phyloP scores from a whole-genome alignment of 2,329 filamentous ascomycete genomes.

The Nannizzia gypsea region DNA sequence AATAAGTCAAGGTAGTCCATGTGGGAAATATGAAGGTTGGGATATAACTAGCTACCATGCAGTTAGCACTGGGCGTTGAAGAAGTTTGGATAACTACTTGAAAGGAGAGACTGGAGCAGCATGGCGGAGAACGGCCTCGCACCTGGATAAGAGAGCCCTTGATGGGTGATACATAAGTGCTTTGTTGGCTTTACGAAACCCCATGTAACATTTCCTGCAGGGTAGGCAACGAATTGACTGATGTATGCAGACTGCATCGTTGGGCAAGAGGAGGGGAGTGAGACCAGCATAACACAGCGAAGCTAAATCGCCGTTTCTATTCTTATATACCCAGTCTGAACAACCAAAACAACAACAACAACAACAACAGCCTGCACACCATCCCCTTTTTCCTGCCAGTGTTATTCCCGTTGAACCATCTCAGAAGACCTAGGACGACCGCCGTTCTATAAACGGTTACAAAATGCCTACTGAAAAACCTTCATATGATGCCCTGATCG shows the following conservation, averaged over 20 bases:
- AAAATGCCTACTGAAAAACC: background rate
- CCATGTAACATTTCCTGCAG: background rate
- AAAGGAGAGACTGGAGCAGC: too few relatives aligned
- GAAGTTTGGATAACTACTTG: too few relatives aligned
- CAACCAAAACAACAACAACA: background rate
- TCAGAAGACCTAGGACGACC: background rate
- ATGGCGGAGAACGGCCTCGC: background rate
- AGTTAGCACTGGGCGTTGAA: background rate
- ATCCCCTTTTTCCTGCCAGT: background rate
- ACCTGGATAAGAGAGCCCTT: background rate
- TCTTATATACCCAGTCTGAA: background rate
- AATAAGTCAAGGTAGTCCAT: background rate
- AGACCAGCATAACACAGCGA: background rate
- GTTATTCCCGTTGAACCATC: background rate
- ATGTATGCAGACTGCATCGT: background rate
- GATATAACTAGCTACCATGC: background rate
- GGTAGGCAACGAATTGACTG: background rate
- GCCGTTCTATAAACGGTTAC: background rate
- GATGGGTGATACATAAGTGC: background rate
- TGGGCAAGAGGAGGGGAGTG: background rate
- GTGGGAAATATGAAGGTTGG: background rate
- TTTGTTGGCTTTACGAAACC: background rate
- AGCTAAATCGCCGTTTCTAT: background rate
- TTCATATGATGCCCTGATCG: conserved; percentile 18
- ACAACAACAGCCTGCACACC: background rate